phyloP scores from a whole-genome alignment of 305 asterid species.

The Caryopteris hybrid region DNA sequence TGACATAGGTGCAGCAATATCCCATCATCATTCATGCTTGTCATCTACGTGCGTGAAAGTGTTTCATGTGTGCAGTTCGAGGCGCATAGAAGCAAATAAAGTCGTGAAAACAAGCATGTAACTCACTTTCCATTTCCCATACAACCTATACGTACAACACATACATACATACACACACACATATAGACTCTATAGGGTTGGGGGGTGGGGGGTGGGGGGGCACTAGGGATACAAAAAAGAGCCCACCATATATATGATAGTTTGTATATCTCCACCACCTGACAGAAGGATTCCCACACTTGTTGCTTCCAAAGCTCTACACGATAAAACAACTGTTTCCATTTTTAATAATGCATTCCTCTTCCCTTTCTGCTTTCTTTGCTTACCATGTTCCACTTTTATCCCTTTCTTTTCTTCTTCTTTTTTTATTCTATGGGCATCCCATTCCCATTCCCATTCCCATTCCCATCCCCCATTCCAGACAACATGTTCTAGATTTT shows the following conservation, averaged over 20 bases:
- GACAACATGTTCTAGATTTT: background rate
- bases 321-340: slow-evolving; percentile 48
- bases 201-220: background rate
- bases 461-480: slow-evolving; percentile 1
- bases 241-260: background rate
- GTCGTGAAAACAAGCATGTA: background rate
- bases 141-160: background rate
- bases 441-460: no score
- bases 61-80: slow-evolving; percentile 22
- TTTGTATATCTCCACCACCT: slow-evolving; percentile 6
- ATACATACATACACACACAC: no score
- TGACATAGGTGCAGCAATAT: slow-evolving; percentile 10
- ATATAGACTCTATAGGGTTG: no score
- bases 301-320: slow-evolving; percentile 62
- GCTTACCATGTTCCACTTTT: slow-evolving; percentile 41
- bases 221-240: background rate
- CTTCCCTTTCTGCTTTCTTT: slow-evolving; percentile 21
- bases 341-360: slow-evolving; percentile 24
- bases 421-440: no score
- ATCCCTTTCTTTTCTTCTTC: background rate
- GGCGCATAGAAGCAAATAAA: slow-evolving; percentile 18
- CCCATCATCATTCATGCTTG: slow-evolving; percentile 18
- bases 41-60: slow-evolving; percentile 18
- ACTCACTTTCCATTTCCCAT: slow-evolving; percentile 5
- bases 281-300: slow-evolving; percentile 64